Evolutionary conservation across 2,329 filamentous ascomycete species (phyloP), one percentile per base, ranked within the genome.

Genomic region (Colletotrichum eremochloae): DNA sequence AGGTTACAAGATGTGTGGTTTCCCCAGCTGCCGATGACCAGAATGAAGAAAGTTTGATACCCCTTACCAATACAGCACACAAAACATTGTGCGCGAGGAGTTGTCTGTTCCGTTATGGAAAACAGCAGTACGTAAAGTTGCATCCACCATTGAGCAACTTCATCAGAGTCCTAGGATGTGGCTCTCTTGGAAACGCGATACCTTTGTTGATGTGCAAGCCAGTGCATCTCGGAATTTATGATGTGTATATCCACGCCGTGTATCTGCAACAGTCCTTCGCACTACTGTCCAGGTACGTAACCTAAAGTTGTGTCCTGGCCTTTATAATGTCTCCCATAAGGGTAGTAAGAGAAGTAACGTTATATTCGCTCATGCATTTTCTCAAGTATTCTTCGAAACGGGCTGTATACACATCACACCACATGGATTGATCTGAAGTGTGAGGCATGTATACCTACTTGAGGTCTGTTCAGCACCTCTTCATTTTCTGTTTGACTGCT

Each of bases 31-130:
- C 14, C 9, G 15, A 52, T 31, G 36, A 3, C 36, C n/a, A 38
- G 55, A 38, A 53, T 8, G 38, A 40, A n/a, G 5, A 63, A 31
- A 52, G 48, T 50, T 63, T 63, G 61, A 63, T 63, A 63, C 61
- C 61, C 61, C 50, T 38, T 56, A 15, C 24, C 11, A 56, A 9
- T 33, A 36, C 53, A 56, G 12, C 11, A 38, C 2, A 14, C 53
- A 24, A 8, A 15, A 1, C n/a, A 24, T 20, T 15, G 12, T 40
- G 36, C 40, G 6, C 2, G 20, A 57, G n/a, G 33, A 14, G 33
- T 15, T 40, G 33, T 24, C 20, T 15, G 20, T 20, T 11, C 53
- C 1, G 8, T 24, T 11, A 4, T n/a, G 20, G 5, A 6, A 6
- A n/a, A 20, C 24, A n/a, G 8, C 8, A 11, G 12, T 31, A 38